Evolutionary conservation across 2,329 filamentous ascomycete species (phyloP), one percentile per base, ranked within the genome.

Genomic region (Pestalotiopsis fici): DNA sequence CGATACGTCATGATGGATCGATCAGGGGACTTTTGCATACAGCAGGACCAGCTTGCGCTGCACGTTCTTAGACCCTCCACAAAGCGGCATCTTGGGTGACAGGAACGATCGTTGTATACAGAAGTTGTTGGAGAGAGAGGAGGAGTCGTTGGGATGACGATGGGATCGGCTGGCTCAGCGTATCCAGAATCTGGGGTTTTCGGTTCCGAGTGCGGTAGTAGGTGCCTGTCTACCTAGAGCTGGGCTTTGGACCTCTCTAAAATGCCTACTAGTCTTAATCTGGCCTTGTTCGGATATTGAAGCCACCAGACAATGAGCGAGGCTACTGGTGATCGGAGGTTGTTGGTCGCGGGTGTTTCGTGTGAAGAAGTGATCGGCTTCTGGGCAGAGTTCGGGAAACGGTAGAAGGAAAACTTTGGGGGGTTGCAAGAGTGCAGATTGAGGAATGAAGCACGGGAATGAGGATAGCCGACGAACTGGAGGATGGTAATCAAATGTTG

Each of bases 1-100:
- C 31, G 25, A 68, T 66, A 18, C 31, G 65, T 50, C 43, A 50
- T 50, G 43, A n/a, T 23, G 15, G 57, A 23, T 35, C 31, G 57
- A 23, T 35, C 31, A 27, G 57, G 28, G 28, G 25, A 23, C 75
- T 75, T 78, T 70, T 66, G 67, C 88, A 78, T 83, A 97, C 92
- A 98, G 87, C 75, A 98, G 88, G 77, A 98, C 94, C 83, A 98
- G 92, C 90, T 98, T 98, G 83, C 94, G 93, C 88, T 97, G 93
- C 75, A 95, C 93, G 66, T 93, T 94, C 85, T 97, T 93, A 70
- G 88, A 90, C 73, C 91, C 90, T 76, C 91, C 90, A 79, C 91
- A 92, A 70, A 90, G 81, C 75, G 79, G 78, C 80, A 82, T 82
- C 68, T 31, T 21, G 37, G 9, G 13, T 27, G 35, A 66, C 59